phyloP scores from a whole-genome alignment of 2,329 filamentous ascomycete species.

The Pleomassaria siparia region DNA sequence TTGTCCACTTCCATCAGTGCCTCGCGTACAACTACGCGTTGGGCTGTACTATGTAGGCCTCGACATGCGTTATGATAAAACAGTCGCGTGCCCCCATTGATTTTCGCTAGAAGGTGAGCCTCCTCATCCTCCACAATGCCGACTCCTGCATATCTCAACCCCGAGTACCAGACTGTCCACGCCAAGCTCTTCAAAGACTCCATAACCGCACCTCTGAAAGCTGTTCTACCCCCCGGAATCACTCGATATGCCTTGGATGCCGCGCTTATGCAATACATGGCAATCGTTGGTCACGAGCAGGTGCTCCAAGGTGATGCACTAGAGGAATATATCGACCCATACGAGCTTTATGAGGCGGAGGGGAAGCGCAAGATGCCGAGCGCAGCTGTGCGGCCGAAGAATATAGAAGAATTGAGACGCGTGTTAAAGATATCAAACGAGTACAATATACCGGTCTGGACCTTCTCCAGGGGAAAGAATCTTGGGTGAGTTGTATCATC shows the following conservation, averaged over 20 bases:
- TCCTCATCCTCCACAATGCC: conserved; percentile 10
- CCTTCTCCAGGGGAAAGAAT: conserved; percentile 34
- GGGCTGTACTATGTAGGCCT: background rate
- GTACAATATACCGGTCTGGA: conserved; percentile 34
- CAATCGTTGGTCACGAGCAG: conserved; percentile 41
- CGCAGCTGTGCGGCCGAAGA: conserved; percentile 45
- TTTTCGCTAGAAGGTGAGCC: background rate
- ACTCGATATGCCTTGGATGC: conserved; percentile 40
- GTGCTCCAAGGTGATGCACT: conserved; percentile 45
- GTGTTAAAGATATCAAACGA: conserved; percentile 28
- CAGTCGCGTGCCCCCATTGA: background rate
- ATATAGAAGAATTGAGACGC: conserved; percentile 21
- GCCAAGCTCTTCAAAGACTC: conserved; percentile 46
- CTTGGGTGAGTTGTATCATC: conserved; percentile 33
- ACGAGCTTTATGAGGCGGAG: conserved; percentile 48
- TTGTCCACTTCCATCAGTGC: background rate
- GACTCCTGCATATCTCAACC: conserved; percentile 38
- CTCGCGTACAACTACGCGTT: background rate
- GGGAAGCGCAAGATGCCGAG: conserved; percentile 46
- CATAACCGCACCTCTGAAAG: conserved; percentile 39
- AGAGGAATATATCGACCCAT: conserved; percentile 51
- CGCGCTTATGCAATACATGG: conserved; percentile 41
- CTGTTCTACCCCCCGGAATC: conserved; percentile 47
- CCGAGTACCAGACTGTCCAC: conserved; percentile 48
- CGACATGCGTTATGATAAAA: background rate